phyloP scores from a whole-genome alignment of 1,284 basidiomycete genomes.

The Puccinia horiana region DNA sequence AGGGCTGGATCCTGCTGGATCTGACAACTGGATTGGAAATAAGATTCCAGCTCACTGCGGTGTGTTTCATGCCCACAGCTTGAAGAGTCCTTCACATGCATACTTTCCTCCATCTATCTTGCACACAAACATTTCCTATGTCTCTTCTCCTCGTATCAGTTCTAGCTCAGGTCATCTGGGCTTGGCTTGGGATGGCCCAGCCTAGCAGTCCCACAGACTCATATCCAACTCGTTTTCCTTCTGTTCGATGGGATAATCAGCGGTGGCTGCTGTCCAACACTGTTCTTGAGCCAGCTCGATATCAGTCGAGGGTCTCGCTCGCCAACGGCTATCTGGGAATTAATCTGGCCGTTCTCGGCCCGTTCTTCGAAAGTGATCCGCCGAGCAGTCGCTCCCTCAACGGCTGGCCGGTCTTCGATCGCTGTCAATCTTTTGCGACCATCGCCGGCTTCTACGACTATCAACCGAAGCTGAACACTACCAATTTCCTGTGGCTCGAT shows the following conservation, averaged over 20 bases:
- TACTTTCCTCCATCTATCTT: too few species aligned
- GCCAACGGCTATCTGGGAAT: conserved; percentile 55
- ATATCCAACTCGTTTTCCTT: conserved; percentile 13
- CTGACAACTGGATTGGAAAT: too few species aligned
- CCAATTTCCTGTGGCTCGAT: conserved; percentile 52
- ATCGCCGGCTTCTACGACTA: conserved; percentile 55
- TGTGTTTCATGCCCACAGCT: too few species aligned
- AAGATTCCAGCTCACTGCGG: too few species aligned
- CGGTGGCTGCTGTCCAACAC: conserved; percentile 3
- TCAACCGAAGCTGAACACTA: conserved; percentile 53
- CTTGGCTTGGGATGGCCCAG: background rate
- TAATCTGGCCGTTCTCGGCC: conserved; percentile 53
- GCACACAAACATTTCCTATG: too few species aligned
- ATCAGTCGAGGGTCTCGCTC: conserved; percentile 53
- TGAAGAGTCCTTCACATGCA: too few species aligned
- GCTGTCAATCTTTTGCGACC: conserved; percentile 46
- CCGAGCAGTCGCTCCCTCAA: conserved; percentile 35
- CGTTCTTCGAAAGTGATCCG: conserved; percentile 33
- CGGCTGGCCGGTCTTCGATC: conserved; percentile 52
- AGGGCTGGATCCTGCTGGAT: too few species aligned
- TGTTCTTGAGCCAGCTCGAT: conserved; percentile 27
- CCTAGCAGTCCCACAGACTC: background rate
- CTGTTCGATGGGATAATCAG: conserved; percentile 25
- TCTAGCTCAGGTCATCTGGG: background rate
- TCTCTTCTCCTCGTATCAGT: background rate